Conservation (phyloP, 805 yeast genomes). For the Cyberlindnera misumaiensis region DNA sequence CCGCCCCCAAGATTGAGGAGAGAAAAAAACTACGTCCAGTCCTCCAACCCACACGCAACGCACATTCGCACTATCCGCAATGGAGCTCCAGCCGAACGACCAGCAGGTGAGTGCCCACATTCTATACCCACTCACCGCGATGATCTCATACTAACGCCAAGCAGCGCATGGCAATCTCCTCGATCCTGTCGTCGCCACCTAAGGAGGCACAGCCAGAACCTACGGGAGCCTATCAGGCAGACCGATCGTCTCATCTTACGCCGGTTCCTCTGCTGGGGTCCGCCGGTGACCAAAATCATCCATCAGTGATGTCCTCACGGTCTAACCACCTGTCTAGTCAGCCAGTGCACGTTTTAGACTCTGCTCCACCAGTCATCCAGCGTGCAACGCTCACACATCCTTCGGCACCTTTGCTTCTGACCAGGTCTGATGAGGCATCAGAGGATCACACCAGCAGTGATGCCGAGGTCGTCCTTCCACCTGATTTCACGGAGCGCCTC, state of each 20-base stretch:
- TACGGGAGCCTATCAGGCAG: too few relatives aligned
- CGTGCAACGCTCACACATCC: too few relatives aligned
- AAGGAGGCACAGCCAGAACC: not conserved
- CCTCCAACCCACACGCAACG: not conserved
- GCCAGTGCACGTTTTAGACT: too few relatives aligned
- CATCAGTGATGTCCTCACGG: too few relatives aligned
- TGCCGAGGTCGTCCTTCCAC: constrained; percentile 5
- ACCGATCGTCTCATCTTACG: too few relatives aligned
- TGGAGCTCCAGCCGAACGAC: constrained; percentile 1
- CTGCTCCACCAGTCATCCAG: too few relatives aligned
- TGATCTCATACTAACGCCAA: constrained; percentile 1
- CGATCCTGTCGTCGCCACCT: constrained; percentile 18
- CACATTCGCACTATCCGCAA: not conserved
- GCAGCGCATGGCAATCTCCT: constrained; percentile 19
- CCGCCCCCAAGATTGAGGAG: not conserved
- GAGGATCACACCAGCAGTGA: not conserved
- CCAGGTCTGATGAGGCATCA: not conserved
- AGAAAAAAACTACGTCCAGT: not conserved
- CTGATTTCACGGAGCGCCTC: constrained; percentile 12
- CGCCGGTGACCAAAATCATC: not conserved
- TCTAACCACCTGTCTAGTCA: too few relatives aligned
- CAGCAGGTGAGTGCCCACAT: not conserved
- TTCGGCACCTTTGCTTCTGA: not conserved
- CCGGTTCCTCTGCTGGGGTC: not conserved
- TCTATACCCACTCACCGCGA: not conserved